phyloP scores from a whole-genome alignment of 768 basidiomycete species.

The Rhodocollybia butyracea region DNA sequence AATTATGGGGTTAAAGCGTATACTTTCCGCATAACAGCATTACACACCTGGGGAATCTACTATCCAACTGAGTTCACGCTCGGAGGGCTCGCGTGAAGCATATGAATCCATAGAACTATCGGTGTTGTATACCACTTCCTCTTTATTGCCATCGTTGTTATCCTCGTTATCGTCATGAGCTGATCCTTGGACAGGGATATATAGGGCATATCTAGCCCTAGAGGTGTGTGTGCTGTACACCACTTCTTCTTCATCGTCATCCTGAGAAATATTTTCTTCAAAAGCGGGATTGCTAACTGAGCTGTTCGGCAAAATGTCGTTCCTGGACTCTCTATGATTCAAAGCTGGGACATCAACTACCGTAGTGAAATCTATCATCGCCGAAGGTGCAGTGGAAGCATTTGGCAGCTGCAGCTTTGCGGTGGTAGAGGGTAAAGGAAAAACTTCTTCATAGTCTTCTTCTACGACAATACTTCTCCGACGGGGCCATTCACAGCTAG shows the following conservation, averaged over 20 bases:
- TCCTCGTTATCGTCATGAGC: too few species aligned
- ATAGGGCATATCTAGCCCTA: too few species aligned
- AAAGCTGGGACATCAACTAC: slow-evolving; percentile 47
- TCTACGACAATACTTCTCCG: slow-evolving; percentile 67
- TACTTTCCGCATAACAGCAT: slow-evolving; percentile 4
- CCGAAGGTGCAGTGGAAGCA: slow-evolving; percentile 51
- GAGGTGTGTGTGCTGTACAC: too few species aligned
- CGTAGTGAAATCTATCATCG: slow-evolving; percentile 36
- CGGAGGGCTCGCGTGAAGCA: slow-evolving; percentile 54
- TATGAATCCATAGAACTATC: slow-evolving; percentile 23
- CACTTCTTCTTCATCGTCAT: slow-evolving; percentile 70
- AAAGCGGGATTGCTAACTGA: slow-evolving; percentile 72
- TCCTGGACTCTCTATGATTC: slow-evolving; percentile 44
- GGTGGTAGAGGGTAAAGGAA: slow-evolving; percentile 40
- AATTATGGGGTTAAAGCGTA: background rate
- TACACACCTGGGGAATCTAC: slow-evolving; percentile 67
- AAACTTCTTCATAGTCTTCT: slow-evolving; percentile 62
- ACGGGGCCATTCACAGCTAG: slow-evolving; percentile 27
- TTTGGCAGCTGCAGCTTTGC: slow-evolving; percentile 45
- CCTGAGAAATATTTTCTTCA: slow-evolving; percentile 53
- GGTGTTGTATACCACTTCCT: too few species aligned
- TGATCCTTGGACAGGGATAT: too few species aligned
- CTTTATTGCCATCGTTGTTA: too few species aligned
- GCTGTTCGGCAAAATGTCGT: slow-evolving; percentile 62
- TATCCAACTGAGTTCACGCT: slow-evolving; percentile 71